Conservation (phyloP, 441 rosid genomes). For the Euphorbia schlechtendalii region DNA sequence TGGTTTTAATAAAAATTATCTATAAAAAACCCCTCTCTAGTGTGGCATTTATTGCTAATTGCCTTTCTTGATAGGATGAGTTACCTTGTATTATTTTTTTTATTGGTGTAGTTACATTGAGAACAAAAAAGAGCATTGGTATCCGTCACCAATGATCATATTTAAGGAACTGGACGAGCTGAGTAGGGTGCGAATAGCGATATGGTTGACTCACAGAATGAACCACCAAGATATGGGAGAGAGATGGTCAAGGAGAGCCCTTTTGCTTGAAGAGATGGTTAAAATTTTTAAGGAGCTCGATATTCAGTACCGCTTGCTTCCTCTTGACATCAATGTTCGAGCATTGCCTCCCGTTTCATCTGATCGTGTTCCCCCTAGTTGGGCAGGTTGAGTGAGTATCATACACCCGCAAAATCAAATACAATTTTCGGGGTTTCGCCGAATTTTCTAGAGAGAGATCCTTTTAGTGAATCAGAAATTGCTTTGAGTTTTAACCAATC, state of each 20-base stretch:
- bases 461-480: too few species aligned
- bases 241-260: conserved; percentile 47
- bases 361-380: conserved; percentile 41
- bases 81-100: too few species aligned
- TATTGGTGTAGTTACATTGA: conserved; percentile 47
- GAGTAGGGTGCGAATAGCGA: conserved; percentile 36
- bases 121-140: conserved; percentile 65
- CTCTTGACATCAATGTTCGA: conserved; percentile 57
- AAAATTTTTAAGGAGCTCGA: conserved; percentile 62
- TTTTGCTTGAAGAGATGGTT: conserved; percentile 57
- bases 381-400: conserved; percentile 29
- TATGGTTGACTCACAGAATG: conserved; percentile 60
- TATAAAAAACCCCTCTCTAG: too few species aligned
- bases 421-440: too few species aligned
- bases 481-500: neutral
- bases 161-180: conserved; percentile 44
- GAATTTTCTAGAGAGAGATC: too few species aligned
- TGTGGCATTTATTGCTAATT: too few species aligned
- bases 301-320: conserved; percentile 56
- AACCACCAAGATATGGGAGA: conserved; percentile 67
- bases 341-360: conserved; percentile 32
- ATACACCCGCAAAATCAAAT: too few species aligned
- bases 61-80: too few species aligned
- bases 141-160: conserved; percentile 39
- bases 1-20: neutral